phyloP scores from a whole-genome alignment of 2,329 filamentous ascomycete species.

The Thielaviopsis euricoi region DNA sequence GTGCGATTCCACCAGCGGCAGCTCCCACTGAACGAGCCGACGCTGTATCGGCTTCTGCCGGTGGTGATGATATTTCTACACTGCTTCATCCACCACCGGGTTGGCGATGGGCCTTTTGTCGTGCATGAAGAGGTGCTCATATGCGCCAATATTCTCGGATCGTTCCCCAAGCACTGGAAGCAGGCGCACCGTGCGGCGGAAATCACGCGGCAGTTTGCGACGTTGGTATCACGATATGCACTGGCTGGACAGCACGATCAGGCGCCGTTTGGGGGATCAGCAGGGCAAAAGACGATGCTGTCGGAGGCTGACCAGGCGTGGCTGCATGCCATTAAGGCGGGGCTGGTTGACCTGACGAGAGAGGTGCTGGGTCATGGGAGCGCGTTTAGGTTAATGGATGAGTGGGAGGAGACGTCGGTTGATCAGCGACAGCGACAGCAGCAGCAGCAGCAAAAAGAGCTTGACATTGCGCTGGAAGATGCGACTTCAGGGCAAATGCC shows the following conservation, averaged over 20 bases:
- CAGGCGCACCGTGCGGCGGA: constrained; percentile 4
- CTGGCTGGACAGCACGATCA: not conserved
- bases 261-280: not conserved
- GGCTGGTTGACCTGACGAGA: constrained; percentile 2
- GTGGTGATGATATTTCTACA: constrained; percentile 6
- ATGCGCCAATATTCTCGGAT: constrained; percentile 1
- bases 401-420: constrained; percentile 1
- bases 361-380: constrained; percentile 5
- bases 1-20: constrained; percentile 20
- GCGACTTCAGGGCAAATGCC: not conserved
- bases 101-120: not conserved
- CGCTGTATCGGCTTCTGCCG: constrained; percentile 5
- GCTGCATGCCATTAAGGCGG: not conserved
- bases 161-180: constrained; percentile 4
- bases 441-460: not conserved
- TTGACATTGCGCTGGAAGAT: not conserved
- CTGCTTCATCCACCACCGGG: constrained; percentile 2
- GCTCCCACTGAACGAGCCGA: constrained; percentile 28
- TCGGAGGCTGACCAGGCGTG: constrained; percentile 1
- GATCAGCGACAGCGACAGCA: too few relatives aligned
- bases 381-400: constrained; percentile 5
- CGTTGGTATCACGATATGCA: not conserved
- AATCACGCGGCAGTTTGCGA: constrained; percentile 1
- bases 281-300: not conserved
- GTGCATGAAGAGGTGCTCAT: constrained; percentile 2